phyloP scores from a whole-genome alignment of 805 yeast genomes.

The Saccharomycopsis microspora region DNA sequence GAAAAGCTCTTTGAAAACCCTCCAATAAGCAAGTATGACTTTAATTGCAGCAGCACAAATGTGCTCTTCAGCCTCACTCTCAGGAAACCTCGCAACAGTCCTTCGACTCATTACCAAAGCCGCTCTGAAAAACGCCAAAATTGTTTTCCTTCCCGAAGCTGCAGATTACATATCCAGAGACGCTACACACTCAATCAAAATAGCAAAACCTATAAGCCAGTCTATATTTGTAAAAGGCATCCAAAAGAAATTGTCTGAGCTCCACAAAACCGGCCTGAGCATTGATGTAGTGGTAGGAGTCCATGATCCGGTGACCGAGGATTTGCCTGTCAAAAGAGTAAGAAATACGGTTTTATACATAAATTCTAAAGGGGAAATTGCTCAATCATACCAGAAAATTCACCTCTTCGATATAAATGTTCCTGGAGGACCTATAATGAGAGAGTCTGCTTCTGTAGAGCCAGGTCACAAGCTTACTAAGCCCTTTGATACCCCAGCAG shows the following conservation, averaged over 20 bases:
- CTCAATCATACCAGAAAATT: constrained; percentile 67
- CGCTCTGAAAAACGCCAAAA: constrained; percentile 43
- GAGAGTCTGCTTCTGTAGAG: constrained; percentile 71
- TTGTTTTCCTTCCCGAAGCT: constrained; percentile 88
- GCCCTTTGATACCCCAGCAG: constrained; percentile 50
- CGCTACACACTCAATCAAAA: constrained; percentile 48
- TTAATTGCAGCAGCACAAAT: constrained; percentile 79
- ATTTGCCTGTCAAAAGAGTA: constrained; percentile 29
- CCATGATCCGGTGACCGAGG: constrained; percentile 31
- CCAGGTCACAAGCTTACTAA: constrained; percentile 48
- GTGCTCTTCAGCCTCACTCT: constrained; percentile 56
- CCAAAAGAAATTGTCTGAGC: constrained; percentile 32
- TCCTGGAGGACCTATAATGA: constrained; percentile 67
- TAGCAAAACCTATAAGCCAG: constrained; percentile 39
- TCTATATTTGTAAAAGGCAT: constrained; percentile 34
- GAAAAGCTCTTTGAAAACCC: neutral
- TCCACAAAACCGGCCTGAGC: constrained; percentile 28
- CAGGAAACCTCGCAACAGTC: constrained; percentile 48
- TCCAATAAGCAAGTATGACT: constrained; percentile 27
- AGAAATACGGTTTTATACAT: constrained; percentile 70
- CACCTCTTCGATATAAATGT: constrained; percentile 87
- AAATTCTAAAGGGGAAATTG: constrained; percentile 48
- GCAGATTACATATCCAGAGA: constrained; percentile 74
- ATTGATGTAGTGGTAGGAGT: constrained; percentile 75
- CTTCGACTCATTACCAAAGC: constrained; percentile 55